phyloP scores from a whole-genome alignment of 2,329 filamentous ascomycete genomes.

The Akanthomyces dipterigenus region DNA sequence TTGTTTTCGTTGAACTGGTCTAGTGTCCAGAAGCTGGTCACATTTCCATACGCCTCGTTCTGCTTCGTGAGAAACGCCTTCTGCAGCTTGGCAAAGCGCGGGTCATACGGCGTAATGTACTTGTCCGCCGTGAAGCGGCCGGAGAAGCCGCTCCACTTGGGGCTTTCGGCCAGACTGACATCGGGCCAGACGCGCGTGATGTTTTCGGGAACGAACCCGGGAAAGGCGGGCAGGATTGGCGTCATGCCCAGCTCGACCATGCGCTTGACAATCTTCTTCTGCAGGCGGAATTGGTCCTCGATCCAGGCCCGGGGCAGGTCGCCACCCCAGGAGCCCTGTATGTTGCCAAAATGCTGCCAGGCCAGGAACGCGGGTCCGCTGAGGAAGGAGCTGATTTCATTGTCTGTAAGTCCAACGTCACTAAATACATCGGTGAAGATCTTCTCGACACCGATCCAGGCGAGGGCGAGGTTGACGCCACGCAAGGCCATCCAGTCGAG shows the following conservation, averaged over 20 bases:
- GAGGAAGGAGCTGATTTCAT: slow-evolving; percentile 39
- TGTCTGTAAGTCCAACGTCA: slow-evolving; percentile 36
- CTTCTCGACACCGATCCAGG: slow-evolving; percentile 46
- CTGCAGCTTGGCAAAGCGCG: slow-evolving; percentile 36
- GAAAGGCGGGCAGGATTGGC: slow-evolving; percentile 43
- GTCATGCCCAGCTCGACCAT: slow-evolving; percentile 49
- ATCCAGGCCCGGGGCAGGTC: slow-evolving; percentile 39
- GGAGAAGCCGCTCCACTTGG: slow-evolving; percentile 36
- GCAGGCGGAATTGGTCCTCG: slow-evolving; percentile 38
- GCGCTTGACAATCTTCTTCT: slow-evolving; percentile 40
- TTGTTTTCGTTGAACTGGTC: slow-evolving; percentile 49
- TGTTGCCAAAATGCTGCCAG: slow-evolving; percentile 50
- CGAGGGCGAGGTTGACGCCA: slow-evolving; percentile 44
- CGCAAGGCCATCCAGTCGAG: slow-evolving; percentile 46
- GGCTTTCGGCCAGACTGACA: slow-evolving; percentile 36
- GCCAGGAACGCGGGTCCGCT: slow-evolving; percentile 44
- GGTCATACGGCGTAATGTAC: slow-evolving; percentile 41
- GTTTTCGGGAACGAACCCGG: slow-evolving; percentile 40
- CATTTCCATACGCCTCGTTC: slow-evolving; percentile 37
- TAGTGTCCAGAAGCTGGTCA: slow-evolving; percentile 41
- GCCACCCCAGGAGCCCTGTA: slow-evolving; percentile 42
- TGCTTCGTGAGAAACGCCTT: slow-evolving; percentile 40
- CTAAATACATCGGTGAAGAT: slow-evolving; percentile 41
- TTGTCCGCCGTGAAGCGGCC: slow-evolving; percentile 36
- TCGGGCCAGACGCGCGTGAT: slow-evolving; percentile 35